phyloP scores from a whole-genome alignment of 179 eudicot species.

The Beta lomatogona region DNA sequence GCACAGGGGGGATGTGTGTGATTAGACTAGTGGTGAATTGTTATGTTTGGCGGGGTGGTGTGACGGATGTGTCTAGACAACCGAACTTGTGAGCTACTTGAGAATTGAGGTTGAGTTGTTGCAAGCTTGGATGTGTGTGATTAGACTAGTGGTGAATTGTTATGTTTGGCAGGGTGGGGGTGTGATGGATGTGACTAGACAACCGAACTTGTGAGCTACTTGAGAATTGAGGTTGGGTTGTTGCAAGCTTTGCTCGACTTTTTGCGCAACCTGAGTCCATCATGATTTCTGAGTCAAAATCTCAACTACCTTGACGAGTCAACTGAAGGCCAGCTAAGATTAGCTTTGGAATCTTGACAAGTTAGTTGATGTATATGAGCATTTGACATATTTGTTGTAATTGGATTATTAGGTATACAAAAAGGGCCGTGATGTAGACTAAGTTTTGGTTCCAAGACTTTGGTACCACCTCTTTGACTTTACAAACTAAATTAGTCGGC shows the following conservation, averaged over 20 bases:
- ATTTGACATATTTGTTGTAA: background rate
- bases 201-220: background rate
- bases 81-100: background rate
- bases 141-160: no score
- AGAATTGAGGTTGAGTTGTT: background rate
- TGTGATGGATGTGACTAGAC: no score
- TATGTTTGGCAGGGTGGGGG: no score
- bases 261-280: background rate
- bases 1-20: no score
- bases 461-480: background rate
- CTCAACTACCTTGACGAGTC: background rate
- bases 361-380: background rate
- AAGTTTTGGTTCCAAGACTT: background rate
- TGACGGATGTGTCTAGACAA: no score
- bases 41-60: no score
- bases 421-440: background rate
- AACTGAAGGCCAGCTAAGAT: background rate
- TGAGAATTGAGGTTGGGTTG: background rate
- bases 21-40: no score
- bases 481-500: background rate
- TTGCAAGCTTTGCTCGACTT: background rate
- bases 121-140: no score
- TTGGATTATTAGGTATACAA: background rate
- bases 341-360: background rate
- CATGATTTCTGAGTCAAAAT: background rate